Evolutionary conservation across 2,329 filamentous ascomycete genomes (phyloP).

Genomic region (Monilinia fructicola): DNA sequence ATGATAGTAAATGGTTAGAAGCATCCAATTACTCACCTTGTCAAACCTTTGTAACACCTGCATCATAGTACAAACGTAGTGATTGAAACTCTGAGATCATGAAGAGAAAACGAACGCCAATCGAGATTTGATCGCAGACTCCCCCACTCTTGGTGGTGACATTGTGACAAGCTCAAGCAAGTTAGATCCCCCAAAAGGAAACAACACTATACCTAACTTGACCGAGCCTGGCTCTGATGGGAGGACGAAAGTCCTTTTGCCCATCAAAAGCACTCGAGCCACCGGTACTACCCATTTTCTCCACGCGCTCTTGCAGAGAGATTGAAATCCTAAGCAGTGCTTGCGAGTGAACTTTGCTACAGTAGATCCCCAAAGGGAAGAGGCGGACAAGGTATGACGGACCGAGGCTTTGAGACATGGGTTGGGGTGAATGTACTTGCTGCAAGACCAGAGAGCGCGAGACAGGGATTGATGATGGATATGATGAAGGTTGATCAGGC

Average conservation of each 20-base stretch:
- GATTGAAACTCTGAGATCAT: conserved; percentile 3
- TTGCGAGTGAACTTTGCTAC: neutral
- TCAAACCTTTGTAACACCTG: conserved; percentile 3
- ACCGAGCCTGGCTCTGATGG: neutral
- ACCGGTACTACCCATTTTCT: conserved; percentile 11
- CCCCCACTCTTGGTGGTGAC: neutral
- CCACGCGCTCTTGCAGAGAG: conserved; percentile 16
- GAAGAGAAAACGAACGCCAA: conserved; percentile 17
- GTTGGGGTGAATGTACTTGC: neutral
- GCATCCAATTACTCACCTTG: neutral
- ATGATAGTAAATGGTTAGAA: neutral
- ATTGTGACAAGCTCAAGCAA: neutral
- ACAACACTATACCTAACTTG: neutral
- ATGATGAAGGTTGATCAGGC: neutral
- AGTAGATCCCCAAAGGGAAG: neutral
- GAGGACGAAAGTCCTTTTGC: neutral
- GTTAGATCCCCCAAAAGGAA: conserved; percentile 4
- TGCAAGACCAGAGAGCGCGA: no score
- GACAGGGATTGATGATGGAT: neutral
- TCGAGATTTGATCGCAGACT: conserved; percentile 4
- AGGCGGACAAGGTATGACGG: conserved; percentile 10
- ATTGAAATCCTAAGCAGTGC: neutral
- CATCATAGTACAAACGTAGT: neutral
- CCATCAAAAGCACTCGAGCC: neutral
- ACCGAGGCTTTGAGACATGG: conserved; percentile 19